A percentile compares a stretch with the other conserved stretches of the same genome.
Conservation (phyloP, 23 red algal genomes). For the Cyanidioschyzon merolae region DNA sequence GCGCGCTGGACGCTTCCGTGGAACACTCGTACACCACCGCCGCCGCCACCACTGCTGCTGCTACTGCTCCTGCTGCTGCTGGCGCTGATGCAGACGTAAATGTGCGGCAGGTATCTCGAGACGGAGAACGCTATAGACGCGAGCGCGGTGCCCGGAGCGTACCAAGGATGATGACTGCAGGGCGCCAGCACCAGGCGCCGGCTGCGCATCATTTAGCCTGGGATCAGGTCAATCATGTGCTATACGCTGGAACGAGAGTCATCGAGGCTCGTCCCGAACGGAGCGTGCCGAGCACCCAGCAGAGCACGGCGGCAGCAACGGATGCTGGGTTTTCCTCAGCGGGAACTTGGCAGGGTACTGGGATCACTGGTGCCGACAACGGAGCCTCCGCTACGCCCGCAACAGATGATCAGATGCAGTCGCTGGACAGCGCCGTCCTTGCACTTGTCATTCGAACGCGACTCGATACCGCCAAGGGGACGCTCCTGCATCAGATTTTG, state of each 20-base stretch:
- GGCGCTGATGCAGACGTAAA: background rate
- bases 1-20: background rate
- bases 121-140: background rate
- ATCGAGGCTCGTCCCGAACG: constrained; percentile 13
- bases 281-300: background rate
- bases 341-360: too few species aligned
- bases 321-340: background rate
- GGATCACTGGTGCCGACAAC: background rate
- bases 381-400: background rate
- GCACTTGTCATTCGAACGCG: background rate
- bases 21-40: background rate
- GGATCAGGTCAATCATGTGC: constrained; percentile 8
- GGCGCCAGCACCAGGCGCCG: background rate
- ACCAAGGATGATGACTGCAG: background rate
- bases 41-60: background rate
- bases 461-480: constrained; percentile 1
- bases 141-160: background rate
- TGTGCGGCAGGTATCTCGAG: background rate
- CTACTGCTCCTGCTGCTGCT: background rate
- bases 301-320: background rate
- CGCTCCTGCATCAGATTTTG: background rate
- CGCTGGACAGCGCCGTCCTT: background rate
- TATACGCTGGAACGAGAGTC: constrained; percentile 23
- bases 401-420: background rate
- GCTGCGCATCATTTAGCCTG: background rate